Evolutionary conservation across 2,329 filamentous ascomycete genomes (phyloP).

Genomic region (Colletotrichum melonis): DNA sequence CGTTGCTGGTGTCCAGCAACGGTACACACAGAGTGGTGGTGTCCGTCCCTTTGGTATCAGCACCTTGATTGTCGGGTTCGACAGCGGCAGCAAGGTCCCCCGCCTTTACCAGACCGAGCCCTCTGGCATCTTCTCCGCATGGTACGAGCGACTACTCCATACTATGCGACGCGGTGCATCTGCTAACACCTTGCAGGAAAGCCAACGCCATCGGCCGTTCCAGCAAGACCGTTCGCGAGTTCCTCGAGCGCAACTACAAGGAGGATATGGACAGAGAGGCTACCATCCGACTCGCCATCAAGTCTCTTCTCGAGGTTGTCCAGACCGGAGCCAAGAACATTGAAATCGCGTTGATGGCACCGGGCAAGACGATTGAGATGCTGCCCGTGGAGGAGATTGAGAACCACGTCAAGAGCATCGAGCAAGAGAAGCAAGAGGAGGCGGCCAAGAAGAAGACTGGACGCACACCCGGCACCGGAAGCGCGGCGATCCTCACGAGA

Average conservation of each 20-base stretch:
- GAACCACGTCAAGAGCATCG: constrained; percentile 97
- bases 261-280: constrained; percentile 96
- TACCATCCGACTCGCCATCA: constrained; percentile 97
- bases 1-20: constrained; percentile 96
- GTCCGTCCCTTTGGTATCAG: constrained; percentile 99
- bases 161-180: neutral
- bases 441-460: constrained; percentile 96
- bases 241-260: constrained; percentile 99
- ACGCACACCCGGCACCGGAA: constrained; percentile 75
- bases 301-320: constrained; percentile 96
- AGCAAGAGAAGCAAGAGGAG: constrained; percentile 99
- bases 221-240: constrained; percentile 98
- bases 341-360: constrained; percentile 98
- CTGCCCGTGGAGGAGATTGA: constrained; percentile 96
- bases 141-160: constrained; percentile 62
- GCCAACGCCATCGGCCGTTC: constrained; percentile 98
- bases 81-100: constrained; percentile 89
- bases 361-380: constrained; percentile 91
- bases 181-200: constrained; percentile 73
- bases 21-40: constrained; percentile 98
- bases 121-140: constrained; percentile 99
- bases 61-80: constrained; percentile 93
- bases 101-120: constrained; percentile 98
- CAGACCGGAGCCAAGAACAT: constrained; percentile 99
- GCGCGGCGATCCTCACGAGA: constrained; percentile 80